Percentiles rank a stretch among this genome's conserved stretches.
phyloP scores from a whole-genome alignment of 2,329 filamentous ascomycete genomes.

The Xylariales sp. region DNA sequence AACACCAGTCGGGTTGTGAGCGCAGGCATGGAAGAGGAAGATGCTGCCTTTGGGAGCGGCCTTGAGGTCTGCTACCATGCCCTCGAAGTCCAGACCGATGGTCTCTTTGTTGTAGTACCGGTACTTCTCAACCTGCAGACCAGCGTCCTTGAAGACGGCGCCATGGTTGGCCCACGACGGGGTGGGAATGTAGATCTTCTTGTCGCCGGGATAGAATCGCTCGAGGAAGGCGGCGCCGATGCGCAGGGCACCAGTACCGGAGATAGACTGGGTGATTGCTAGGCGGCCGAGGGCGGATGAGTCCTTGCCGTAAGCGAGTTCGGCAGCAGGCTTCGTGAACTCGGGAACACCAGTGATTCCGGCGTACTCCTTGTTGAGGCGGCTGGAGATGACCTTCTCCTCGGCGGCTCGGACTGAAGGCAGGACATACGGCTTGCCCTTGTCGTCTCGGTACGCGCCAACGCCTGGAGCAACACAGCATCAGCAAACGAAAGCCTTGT shows the following conservation, averaged over 20 bases:
- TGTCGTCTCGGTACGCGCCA: conserved; percentile 95
- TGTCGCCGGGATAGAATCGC: conserved; percentile 84
- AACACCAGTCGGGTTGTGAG: conserved; percentile 96
- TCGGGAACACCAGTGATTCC: conserved; percentile 93
- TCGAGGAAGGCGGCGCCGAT: conserved; percentile 91
- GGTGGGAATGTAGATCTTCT: conserved; percentile 94
- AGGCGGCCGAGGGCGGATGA: conserved; percentile 73
- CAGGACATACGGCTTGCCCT: conserved; percentile 96
- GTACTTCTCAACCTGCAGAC: conserved; percentile 90
- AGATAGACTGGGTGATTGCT: conserved; percentile 96
- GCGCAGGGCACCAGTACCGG: conserved; percentile 90
- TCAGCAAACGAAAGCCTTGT: too few relatives aligned
- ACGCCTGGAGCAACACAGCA: conserved; percentile 59
- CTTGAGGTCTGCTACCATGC: conserved; percentile 87
- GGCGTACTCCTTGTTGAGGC: conserved; percentile 94
- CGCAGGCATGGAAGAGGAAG: conserved; percentile 93
- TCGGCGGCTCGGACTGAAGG: conserved; percentile 89
- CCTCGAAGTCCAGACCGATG: conserved; percentile 95
- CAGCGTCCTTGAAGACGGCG: conserved; percentile 91
- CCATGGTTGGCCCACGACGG: conserved; percentile 99
- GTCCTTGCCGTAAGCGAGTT: conserved; percentile 83
- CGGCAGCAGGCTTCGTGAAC: conserved; percentile 87
- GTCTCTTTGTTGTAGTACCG: conserved; percentile 99
- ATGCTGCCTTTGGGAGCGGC: conserved; percentile 80
- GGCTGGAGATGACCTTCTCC: conserved; percentile 72